Evolutionary conservation across 2,329 filamentous ascomycete genomes (phyloP).

Genomic region (Clarireedia sp.): DNA sequence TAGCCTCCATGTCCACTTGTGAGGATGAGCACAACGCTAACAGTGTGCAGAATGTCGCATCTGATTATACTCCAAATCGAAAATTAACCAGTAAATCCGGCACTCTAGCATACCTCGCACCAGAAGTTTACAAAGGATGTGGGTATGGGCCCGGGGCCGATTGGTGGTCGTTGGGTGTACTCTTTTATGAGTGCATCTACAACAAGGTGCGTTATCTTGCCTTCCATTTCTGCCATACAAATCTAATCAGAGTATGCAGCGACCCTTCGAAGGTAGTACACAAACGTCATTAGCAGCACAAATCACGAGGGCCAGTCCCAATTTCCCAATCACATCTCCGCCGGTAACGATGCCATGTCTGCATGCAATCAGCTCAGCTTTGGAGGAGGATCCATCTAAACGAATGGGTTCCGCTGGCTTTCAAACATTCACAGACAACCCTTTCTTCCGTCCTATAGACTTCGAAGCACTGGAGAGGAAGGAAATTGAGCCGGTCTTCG

Average conservation of each 20-base stretch:
- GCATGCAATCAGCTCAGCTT: slow-evolving; percentile 75
- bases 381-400: slow-evolving; percentile 71
- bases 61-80: slow-evolving; percentile 78
- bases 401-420: slow-evolving; percentile 78
- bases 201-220: slow-evolving; percentile 63
- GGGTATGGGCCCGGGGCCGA: slow-evolving; percentile 89
- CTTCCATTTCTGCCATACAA: background rate
- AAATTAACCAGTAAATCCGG: slow-evolving; percentile 91
- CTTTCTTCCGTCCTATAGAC: slow-evolving; percentile 82
- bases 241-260: slow-evolving; percentile 39
- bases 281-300: slow-evolving; percentile 72
- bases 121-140: slow-evolving; percentile 85
- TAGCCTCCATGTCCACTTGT: slow-evolving; percentile 12
- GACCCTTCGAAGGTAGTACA: slow-evolving; percentile 86
- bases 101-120: slow-evolving; percentile 88
- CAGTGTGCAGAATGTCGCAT: slow-evolving; percentile 75
- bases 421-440: slow-evolving; percentile 76
- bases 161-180: slow-evolving; percentile 96
- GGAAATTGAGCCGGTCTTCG: slow-evolving; percentile 82
- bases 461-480: slow-evolving; percentile 80
- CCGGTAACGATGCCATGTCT: slow-evolving; percentile 83
- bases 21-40: slow-evolving; percentile 29
- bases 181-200: slow-evolving; percentile 99
- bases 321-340: slow-evolving; percentile 86
- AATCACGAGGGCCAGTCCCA: slow-evolving; percentile 74